Evolutionary conservation across 352 stramenopile genomes (phyloP).

Genomic region (Phytophthora pisi): DNA sequence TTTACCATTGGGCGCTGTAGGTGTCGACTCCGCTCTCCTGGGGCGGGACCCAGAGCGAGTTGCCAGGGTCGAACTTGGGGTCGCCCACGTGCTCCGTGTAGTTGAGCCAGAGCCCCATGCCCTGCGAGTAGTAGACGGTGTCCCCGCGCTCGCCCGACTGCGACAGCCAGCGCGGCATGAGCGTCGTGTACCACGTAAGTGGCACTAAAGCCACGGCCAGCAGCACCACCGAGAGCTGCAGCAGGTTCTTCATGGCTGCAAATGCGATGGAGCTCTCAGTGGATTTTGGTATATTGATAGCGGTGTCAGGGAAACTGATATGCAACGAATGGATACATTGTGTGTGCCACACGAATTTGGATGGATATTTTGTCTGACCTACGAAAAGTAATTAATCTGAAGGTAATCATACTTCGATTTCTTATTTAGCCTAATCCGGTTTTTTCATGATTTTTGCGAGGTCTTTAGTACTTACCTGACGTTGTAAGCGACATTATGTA

Average conservation of each 20-base stretch:
- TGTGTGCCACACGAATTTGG: too few species aligned
- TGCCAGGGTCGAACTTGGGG: slow-evolving; percentile 67
- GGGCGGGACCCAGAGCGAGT: slow-evolving; percentile 77
- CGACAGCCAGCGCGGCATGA: slow-evolving; percentile 70
- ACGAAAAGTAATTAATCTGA: too few species aligned
- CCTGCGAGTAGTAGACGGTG: slow-evolving; percentile 75
- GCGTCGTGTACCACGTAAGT: slow-evolving; percentile 73
- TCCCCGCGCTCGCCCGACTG: slow-evolving; percentile 59
- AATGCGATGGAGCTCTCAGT: too few species aligned
- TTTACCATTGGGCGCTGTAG: slow-evolving; percentile 68
- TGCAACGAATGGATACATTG: not conserved
- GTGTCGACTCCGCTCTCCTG: slow-evolving; percentile 62
- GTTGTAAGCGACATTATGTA: too few species aligned
- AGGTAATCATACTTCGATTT: too few species aligned
- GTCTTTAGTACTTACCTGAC: too few species aligned
- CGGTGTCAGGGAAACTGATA: not conserved
- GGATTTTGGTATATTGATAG: not conserved
- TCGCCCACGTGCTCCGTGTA: slow-evolving; percentile 82
- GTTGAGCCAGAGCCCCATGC: slow-evolving; percentile 83
- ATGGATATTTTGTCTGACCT: too few species aligned
- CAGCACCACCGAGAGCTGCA: slow-evolving; percentile 56
- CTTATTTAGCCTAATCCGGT: too few species aligned
- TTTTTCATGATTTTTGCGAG: too few species aligned
- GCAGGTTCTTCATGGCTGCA: slow-evolving; percentile 28
- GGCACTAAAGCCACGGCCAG: slow-evolving; percentile 52